Evolutionary conservation across 169 alveolate species (phyloP), one percentile per base, ranked within the genome.

Genomic region (Cyclospora cayetanensis): DNA sequence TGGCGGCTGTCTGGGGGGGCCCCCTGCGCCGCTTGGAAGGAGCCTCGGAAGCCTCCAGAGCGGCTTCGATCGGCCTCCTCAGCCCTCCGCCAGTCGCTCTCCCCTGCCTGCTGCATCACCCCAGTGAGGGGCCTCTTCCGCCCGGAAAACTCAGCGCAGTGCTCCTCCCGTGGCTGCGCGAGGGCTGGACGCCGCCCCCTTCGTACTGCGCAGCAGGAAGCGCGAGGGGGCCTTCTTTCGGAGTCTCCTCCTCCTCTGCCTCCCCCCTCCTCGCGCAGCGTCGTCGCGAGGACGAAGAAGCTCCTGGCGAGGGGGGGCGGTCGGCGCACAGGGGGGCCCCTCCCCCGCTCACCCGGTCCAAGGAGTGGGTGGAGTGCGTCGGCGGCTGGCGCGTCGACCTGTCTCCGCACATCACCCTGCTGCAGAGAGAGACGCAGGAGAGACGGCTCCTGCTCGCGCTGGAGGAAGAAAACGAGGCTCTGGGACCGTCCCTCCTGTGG

Each of bases 121-220:
- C 91, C 25, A 42, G 74, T 27, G 91, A 83, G 65, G 91, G 91
- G 43, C 82, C 91, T 27, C 91, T 50, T 0, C 55, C 91, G 15
- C 66, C 80, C 15, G 31, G 91, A 39, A 52, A 29, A 11, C 65
- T 39, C 1, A 83, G 60, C 25, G 91, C 37, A 35, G 53, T 80
- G 22, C 43, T 83, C 22, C 66, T 39, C 12, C 39, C 91, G 2
- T 83, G 91, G 91, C 31, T 35, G 1, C 74, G 68, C 12, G 63
- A 27, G 25, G 68, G 80, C 37, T 83, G 91, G 91, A 25, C n/a
- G 65, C 91, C 91, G 50, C 34, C 77, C 50, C 50, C 60, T 4
- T 80, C 77, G 66, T 5, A 42, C 37, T 29, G 39, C 1, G 53
- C 3, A 66, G 79, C 68, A n/a, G 68, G 3, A n/a, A 29, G 34